A percentile compares a stretch with the other conserved stretches of the same genome.
Evolutionary conservation across 495 filamentous ascomycete species (phyloP).

Genomic region (Rhizodiscina lignyota): DNA sequence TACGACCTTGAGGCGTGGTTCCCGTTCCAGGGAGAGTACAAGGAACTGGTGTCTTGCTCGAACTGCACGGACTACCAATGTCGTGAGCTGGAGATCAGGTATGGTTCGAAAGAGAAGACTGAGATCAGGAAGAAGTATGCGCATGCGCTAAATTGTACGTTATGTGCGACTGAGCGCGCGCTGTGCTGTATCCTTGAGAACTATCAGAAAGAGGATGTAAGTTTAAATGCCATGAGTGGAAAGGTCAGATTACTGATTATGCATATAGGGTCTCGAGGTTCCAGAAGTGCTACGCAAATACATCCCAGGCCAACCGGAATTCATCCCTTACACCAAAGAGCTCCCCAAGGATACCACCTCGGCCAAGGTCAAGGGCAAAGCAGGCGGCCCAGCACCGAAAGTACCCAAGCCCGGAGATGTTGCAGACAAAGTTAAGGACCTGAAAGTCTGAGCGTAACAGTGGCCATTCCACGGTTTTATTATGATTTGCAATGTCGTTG

Average conservation of each 20-base stretch:
- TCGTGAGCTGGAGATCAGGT: slow-evolving; percentile 57
- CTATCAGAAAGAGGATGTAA: slow-evolving; percentile 75
- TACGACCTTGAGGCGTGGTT: slow-evolving; percentile 97
- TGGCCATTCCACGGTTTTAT: no score
- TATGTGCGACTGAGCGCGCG: slow-evolving; percentile 85
- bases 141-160: slow-evolving; percentile 70
- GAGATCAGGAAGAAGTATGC: slow-evolving; percentile 82
- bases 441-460: no score
- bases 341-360: slow-evolving; percentile 59
- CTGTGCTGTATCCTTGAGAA: slow-evolving; percentile 94
- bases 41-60: slow-evolving; percentile 81
- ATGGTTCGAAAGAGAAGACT: slow-evolving; percentile 60
- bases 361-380: slow-evolving; percentile 22
- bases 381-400: slow-evolving; percentile 1
- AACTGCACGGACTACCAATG: slow-evolving; percentile 96
- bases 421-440: no score
- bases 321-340: slow-evolving; percentile 76
- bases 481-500: no score
- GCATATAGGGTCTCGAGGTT: slow-evolving; percentile 55
- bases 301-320: slow-evolving; percentile 73
- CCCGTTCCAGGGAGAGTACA: slow-evolving; percentile 91
- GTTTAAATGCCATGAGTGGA: slow-evolving; percentile 15
- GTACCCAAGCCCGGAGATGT: no score
- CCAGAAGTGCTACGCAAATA: slow-evolving; percentile 83
- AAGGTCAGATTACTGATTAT: slow-evolving; percentile 1